A percentile compares a stretch with the other conserved stretches of the same genome.
phyloP scores from a whole-genome alignment of 352 stramenopile genomes.

The Globisporangium parvum region DNA sequence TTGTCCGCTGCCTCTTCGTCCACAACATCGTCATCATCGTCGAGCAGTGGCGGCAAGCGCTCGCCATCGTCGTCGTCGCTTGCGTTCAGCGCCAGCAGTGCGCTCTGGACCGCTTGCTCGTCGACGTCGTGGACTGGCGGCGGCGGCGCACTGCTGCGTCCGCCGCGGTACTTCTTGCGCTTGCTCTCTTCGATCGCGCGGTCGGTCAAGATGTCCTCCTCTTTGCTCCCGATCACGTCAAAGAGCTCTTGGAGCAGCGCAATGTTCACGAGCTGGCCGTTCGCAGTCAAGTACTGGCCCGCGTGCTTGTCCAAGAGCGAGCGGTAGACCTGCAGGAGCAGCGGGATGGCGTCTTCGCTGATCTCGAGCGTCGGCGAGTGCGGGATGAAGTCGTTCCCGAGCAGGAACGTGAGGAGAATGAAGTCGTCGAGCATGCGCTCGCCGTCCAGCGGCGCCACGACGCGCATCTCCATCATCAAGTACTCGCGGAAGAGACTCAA shows the following conservation, averaged over 20 bases:
- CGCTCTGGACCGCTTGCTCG: slow-evolving; percentile 38
- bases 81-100: slow-evolving; percentile 34
- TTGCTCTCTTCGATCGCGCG: slow-evolving; percentile 55
- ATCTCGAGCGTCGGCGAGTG: slow-evolving; percentile 99
- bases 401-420: slow-evolving; percentile 99
- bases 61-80: slow-evolving; percentile 18
- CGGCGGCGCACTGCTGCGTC: slow-evolving; percentile 15
- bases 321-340: slow-evolving; percentile 91
- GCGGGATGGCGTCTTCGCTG: slow-evolving; percentile 95
- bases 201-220: slow-evolving; percentile 92
- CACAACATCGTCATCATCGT: slow-evolving; percentile 31
- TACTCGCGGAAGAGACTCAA: slow-evolving; percentile 97
- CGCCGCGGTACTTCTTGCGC: slow-evolving; percentile 18
- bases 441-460: slow-evolving; percentile 41
- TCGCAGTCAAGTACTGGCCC: slow-evolving; percentile 91
- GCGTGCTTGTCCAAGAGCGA: slow-evolving; percentile 78
- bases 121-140: slow-evolving; percentile 31
- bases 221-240: slow-evolving; percentile 87
- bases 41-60: slow-evolving; percentile 21
- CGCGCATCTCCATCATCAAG: slow-evolving; percentile 94
- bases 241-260: slow-evolving; percentile 91
- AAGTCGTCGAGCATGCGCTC: slow-evolving; percentile 99
- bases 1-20: slow-evolving; percentile 47
- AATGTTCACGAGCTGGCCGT: slow-evolving; percentile 88
- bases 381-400: slow-evolving; percentile 99